Evolutionary conservation across 176 grass and related monocot species (phyloP).

Genomic region (Carex littledalei): DNA sequence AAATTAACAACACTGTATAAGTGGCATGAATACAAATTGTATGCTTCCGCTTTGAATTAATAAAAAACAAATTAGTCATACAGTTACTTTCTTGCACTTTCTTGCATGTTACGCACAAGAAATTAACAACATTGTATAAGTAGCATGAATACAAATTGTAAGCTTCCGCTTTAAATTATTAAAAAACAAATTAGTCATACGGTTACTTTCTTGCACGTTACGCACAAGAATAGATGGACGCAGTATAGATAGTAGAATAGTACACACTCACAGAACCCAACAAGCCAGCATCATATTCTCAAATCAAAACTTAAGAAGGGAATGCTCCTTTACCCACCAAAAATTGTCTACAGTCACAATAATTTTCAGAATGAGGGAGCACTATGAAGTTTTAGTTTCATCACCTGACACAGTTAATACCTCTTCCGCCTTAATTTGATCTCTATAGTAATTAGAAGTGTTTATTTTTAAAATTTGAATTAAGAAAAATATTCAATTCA

Average conservation of each 20-base stretch:
- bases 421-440: not conserved
- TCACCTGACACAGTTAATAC: not conserved
- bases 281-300: not conserved
- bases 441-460: not conserved
- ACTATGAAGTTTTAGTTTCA: not conserved
- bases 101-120: not conserved
- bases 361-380: not conserved
- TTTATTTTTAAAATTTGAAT: not conserved
- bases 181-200: not conserved
- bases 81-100: not conserved
- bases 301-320: not conserved
- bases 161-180: not conserved
- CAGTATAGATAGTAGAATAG: not conserved
- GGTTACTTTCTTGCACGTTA: not conserved
- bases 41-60: not conserved
- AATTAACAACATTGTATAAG: not conserved
- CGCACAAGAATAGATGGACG: not conserved
- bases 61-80: not conserved
- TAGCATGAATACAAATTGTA: slow-evolving; percentile 3
- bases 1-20: not conserved
- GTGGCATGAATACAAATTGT: not conserved
- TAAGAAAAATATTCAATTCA: not conserved
- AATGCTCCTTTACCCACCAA: not conserved
- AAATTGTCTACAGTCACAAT: not conserved
- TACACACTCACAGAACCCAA: not conserved